Percentiles rank a stretch among this genome's conserved stretches.
These are phyloP conservation scores for Brassica carinata DNA, from an alignment of 345 rosid species.

Conservation along the genomic window DNA sequence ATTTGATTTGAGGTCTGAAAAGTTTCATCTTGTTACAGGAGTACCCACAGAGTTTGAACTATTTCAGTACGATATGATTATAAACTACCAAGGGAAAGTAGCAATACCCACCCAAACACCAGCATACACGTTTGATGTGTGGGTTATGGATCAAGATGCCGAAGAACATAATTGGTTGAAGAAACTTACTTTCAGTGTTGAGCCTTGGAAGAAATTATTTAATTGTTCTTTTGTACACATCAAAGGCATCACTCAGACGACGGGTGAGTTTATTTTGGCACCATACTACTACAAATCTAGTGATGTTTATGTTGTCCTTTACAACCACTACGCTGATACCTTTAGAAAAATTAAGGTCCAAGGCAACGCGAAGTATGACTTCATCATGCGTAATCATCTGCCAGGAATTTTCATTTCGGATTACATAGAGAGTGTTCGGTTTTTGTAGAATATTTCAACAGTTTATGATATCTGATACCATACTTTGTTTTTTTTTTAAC, in stretches of 20 bases:
- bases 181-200: neutral
- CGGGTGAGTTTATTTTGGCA: conserved; percentile 17
- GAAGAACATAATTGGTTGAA: neutral
- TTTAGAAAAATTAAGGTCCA: neutral
- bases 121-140: neutral
- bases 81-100: neutral
- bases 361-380: neutral
- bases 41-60: neutral
- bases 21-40: too few species aligned
- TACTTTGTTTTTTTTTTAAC: neutral
- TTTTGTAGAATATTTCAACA: neutral
- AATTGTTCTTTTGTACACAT: neutral
- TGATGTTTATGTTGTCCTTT: neutral
- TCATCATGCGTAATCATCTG: neutral
- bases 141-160: neutral
- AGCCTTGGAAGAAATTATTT: neutral
- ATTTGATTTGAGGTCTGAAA: too few species aligned
- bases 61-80: neutral
- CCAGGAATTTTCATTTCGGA: neutral
- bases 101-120: neutral
- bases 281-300: neutral
- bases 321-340: neutral
- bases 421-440: conserved; percentile 1
- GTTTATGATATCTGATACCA: too few species aligned
- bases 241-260: neutral